Evolutionary conservation across 2,329 filamentous ascomycete species (phyloP).

Genomic region (Malbranchea cinnamomea): DNA sequence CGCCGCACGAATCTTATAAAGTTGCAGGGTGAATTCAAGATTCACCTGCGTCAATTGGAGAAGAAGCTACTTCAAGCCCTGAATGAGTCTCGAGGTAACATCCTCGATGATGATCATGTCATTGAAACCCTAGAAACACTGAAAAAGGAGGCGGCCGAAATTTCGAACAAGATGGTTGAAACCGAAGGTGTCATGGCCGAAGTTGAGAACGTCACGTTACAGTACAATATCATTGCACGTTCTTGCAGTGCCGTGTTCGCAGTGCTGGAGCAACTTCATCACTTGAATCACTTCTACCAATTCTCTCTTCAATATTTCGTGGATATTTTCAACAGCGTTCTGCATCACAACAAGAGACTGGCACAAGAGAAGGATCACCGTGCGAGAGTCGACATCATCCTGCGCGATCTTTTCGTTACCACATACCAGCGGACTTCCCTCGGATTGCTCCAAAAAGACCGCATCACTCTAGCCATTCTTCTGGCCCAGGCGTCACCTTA

Average conservation of each 20-base stretch:
- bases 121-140: conserved; percentile 95
- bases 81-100: conserved; percentile 94
- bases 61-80: conserved; percentile 86
- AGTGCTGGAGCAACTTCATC: conserved; percentile 89
- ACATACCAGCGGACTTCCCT: conserved; percentile 89
- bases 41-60: conserved; percentile 91
- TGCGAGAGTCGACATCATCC: conserved; percentile 71
- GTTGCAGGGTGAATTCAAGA: conserved; percentile 95
- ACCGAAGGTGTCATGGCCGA: conserved; percentile 98
- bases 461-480: conserved; percentile 85
- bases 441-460: conserved; percentile 82
- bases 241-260: conserved; percentile 97
- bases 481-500: conserved; percentile 93
- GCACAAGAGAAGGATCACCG: conserved; percentile 59
- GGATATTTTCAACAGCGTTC: conserved; percentile 88
- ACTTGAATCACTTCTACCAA: conserved; percentile 98
- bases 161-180: conserved; percentile 88
- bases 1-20: conserved; percentile 95
- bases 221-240: conserved; percentile 84
- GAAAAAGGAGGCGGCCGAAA: conserved; percentile 94
- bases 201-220: conserved; percentile 85
- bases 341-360: conserved; percentile 64
- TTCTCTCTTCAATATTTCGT: conserved; percentile 98
- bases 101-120: conserved; percentile 93
- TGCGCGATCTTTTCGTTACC: conserved; percentile 79